Base-by-base conservation (phyloP, 2,329 filamentous ascomycete genomes). In the Sphaerostilbella broomeana region DNA sequence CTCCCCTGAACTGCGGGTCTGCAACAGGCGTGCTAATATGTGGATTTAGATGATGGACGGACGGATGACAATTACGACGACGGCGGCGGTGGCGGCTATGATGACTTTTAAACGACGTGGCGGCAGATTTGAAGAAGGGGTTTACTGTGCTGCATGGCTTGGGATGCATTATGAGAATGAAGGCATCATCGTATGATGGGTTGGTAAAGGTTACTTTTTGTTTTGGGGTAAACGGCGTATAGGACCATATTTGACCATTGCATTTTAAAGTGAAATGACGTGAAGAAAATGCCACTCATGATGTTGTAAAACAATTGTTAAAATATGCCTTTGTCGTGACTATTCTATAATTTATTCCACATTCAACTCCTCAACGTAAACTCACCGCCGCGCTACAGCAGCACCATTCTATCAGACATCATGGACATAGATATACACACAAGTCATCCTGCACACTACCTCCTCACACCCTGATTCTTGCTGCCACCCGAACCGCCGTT, bases 401-500 rank as follows among this genome's bases (percentile, higher is more conserved):
- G 22, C 22, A 25, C n/a, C n/a, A n/a, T n/a, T n/a, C n/a, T n/a
- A n/a, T 12, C 22, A 25, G 8, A 8, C 22, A 8, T 25, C 31
- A 21, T 34, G 18, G 18, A 5, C 19, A 21, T 22, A n/a, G n/a
- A n/a, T n/a, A n/a, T n/a, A n/a, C 12, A 25, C 22, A 25, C 22
- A 25, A 12, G 7, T 20, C 30, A 11, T 21, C 31, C 31, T 6
- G 11, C 17, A 30, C 39, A 21, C 40, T 38, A 49, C 50, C 61
- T 64, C 52, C 58, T 60, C 39, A 61, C 66, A 12, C 65, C 67
- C 45, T 67, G 61, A 43, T 62, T 67, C 55, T 67, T 69, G 20
- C 19, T 51, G 45, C 47, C 48, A 22, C n/a, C n/a, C n/a, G n/a
- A n/a, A n/a, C 47, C 47, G 22, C 51, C 45, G 18, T 36, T 44